A percentile compares a stretch with the other conserved stretches of the same genome.
Conservation (phyloP, 495 filamentous ascomycete species). For the Aspergillus ellipticus region DNA sequence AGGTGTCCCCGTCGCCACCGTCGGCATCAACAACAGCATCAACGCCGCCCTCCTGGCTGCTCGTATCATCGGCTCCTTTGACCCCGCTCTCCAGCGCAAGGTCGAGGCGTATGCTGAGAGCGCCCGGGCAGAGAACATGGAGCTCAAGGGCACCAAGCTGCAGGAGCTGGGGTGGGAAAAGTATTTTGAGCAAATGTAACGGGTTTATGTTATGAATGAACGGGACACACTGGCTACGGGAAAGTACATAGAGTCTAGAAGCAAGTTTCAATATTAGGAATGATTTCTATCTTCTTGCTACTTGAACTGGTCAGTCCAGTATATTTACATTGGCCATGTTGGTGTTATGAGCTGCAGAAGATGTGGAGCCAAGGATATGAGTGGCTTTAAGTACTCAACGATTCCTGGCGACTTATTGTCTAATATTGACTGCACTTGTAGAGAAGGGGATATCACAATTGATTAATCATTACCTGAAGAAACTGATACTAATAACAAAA, state of each 20-base stretch:
- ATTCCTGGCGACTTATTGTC: too few species aligned
- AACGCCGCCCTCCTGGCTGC: conserved; percentile 90
- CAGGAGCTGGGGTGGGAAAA: conserved; percentile 62
- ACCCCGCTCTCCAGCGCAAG: conserved; percentile 54
- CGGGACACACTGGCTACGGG: conserved; percentile 2
- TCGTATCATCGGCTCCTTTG: conserved; percentile 70
- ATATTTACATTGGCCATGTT: not conserved
- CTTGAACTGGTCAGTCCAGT: not conserved
- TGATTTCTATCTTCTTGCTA: not conserved
- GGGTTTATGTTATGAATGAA: conserved; percentile 1
- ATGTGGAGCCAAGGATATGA: too few species aligned
- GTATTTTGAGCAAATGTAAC: conserved; percentile 60
- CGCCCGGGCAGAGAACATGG: conserved; percentile 63
- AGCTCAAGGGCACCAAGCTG: conserved; percentile 45
- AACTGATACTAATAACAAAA: conserved; percentile 1
- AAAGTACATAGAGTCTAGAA: conserved; percentile 2
- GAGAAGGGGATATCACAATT: not conserved
- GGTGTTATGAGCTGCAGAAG: not conserved
- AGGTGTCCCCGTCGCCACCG: conserved; percentile 81
- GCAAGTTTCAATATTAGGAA: conserved; percentile 4
- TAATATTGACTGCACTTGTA: too few species aligned
- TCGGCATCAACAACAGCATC: conserved; percentile 89
- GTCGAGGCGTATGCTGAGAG: conserved; percentile 68
- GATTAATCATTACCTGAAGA: conserved; percentile 4
- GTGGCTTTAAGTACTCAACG: too few species aligned